A percentile compares a stretch with the other conserved stretches of the same genome.
These are phyloP conservation scores for Aspergillus sp. DNA, from an alignment of 2,329 filamentous ascomycete species.

Conservation along the genomic window DNA sequence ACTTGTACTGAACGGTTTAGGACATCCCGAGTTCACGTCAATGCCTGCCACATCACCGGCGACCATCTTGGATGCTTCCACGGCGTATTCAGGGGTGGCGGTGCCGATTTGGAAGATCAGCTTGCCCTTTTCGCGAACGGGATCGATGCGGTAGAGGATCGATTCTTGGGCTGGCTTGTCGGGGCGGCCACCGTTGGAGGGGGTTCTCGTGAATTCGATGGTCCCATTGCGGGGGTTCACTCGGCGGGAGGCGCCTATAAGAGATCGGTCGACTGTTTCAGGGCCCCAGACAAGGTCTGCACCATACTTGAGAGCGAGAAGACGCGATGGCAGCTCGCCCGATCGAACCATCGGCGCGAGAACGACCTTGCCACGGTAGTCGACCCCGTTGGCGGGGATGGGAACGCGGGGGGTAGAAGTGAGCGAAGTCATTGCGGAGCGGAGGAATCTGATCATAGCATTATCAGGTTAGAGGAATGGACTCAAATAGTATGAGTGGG, in stretches of 20 bases:
- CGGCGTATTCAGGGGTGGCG: constrained; percentile 73
- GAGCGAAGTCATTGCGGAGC: constrained; percentile 52
- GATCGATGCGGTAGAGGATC: constrained; percentile 80
- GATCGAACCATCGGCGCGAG: constrained; percentile 97
- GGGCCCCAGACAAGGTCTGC: constrained; percentile 97
- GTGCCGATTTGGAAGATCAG: constrained; percentile 93
- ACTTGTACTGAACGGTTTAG: constrained; percentile 89
- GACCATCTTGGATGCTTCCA: constrained; percentile 77
- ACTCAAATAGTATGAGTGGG: background rate
- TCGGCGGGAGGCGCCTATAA: constrained; percentile 79
- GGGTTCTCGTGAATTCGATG: constrained; percentile 76
- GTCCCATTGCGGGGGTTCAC: constrained; percentile 72
- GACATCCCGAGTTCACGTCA: constrained; percentile 96
- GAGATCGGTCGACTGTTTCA: constrained; percentile 86
- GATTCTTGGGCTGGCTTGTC: constrained; percentile 48
- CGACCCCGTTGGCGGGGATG: constrained; percentile 82
- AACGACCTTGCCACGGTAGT: constrained; percentile 90
- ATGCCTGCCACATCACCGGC: constrained; percentile 87
- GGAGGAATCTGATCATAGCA: constrained; percentile 40
- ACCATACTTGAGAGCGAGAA: constrained; percentile 88
- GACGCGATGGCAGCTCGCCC: constrained; percentile 86
- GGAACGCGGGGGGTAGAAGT: constrained; percentile 61
- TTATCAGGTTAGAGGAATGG: constrained; percentile 8
- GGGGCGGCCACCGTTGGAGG: constrained; percentile 59
- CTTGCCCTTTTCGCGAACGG: constrained; percentile 65